Evolutionary conservation across 75 land plant species (phyloP), one percentile per base, ranked within the genome.

Genomic region (Adiantum capillusveneris): DNA sequence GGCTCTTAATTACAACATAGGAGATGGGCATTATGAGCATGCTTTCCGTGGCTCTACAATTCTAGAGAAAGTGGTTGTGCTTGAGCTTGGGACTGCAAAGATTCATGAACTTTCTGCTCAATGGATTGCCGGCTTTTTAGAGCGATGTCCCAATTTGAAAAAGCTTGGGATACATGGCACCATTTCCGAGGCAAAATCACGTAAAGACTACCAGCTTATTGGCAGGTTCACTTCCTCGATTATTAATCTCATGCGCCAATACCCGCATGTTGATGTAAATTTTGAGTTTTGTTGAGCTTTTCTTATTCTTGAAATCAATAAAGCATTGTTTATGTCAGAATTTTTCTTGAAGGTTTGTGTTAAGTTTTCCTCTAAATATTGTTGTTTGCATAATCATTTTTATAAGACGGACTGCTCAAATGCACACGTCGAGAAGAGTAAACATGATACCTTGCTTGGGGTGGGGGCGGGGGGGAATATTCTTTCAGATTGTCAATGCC

Each of bases 121-220:
- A 0, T 87, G 87, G 88, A 80, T 78, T 29, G 75, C 60, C 54
- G 79, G 77, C 11, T 59, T 87, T 44, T 68, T 87, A 20, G 81
- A 75, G 31, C 60, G 82, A 70, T 84, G 91, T 42, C 91, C 91
- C 3, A 69, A 70, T 68, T 70, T 87, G n/a, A 78, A 63, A 57
- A 77, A 64, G 63, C 49, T 87, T 51, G 70, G 79, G 28, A 81
- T 87, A 14, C 71, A 73, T 73, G 92, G 88, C 21, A 30, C 44
- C 64, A 65, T 87, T 34, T 84, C 88, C 0, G 88, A 87, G 58
- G 54, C 69, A 24, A 87, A 80, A 62, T 67, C 65, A 41, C 80
- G 65, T 53, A 83, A 81, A 58, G 84, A 84, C 59, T 74, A 80
- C 25, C 64, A 64, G 19, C 45, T 63, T 25, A 42, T 84, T 63